Evolutionary conservation across 371 early-diverging fungal species (phyloP).

Genomic region (Mucor indicus): DNA sequence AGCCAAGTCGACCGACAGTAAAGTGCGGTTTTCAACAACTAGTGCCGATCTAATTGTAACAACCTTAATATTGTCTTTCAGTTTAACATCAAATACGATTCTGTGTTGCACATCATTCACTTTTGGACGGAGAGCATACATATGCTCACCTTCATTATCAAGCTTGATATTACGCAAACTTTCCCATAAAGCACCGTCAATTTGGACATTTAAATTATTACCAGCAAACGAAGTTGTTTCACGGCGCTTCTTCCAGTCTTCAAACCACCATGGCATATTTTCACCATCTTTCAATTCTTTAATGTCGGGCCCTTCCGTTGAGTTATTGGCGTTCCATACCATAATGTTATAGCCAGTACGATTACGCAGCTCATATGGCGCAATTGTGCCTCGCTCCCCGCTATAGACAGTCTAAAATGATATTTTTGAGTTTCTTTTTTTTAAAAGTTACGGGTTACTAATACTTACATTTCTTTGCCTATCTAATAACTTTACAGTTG

Average conservation of each 20-base stretch:
- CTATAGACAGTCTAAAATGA: constrained; percentile 29
- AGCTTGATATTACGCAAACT: constrained; percentile 83
- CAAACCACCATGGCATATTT: constrained; percentile 91
- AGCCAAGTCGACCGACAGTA: constrained; percentile 76
- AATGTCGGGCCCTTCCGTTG: constrained; percentile 63
- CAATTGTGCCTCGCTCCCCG: constrained; percentile 46
- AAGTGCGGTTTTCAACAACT: constrained; percentile 78
- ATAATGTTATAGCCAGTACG: constrained; percentile 87
- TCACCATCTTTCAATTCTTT: constrained; percentile 67
- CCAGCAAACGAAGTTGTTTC: constrained; percentile 49
- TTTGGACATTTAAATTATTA: constrained; percentile 80
- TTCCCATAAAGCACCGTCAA: constrained; percentile 89
- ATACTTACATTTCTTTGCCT: constrained; percentile 29
- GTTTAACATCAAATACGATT: constrained; percentile 82
- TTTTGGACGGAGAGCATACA: constrained; percentile 77
- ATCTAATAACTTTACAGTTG: constrained; percentile 56
- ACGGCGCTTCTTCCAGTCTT: constrained; percentile 91
- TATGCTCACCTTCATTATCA: constrained; percentile 81
- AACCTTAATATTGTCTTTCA: constrained; percentile 84
- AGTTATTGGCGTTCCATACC: constrained; percentile 77
- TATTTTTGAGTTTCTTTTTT: not conserved
- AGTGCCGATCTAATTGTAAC: constrained; percentile 90
- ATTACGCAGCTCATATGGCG: constrained; percentile 86
- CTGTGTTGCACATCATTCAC: constrained; percentile 78
- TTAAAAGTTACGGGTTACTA: not conserved